Conservation (phyloP, 805 yeast species). For the Kockiozyma suomiensis region DNA sequence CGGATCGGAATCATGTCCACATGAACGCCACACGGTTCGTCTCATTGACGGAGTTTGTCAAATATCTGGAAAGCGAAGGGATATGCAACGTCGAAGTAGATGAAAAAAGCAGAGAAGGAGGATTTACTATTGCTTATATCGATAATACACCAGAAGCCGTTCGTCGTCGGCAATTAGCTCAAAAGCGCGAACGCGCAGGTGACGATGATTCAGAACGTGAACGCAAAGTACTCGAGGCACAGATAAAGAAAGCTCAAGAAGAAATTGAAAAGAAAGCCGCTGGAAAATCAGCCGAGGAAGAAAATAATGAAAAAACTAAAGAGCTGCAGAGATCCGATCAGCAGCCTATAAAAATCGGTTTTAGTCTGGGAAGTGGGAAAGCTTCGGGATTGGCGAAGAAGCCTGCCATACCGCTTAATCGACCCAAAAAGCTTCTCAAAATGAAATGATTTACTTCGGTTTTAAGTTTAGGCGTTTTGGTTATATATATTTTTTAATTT, state of each 20-base stretch:
- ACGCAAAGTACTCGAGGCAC: constrained; percentile 51
- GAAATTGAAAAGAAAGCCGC: constrained; percentile 11
- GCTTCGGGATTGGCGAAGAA: constrained; percentile 12
- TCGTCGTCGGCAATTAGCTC: constrained; percentile 46
- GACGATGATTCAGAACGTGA: constrained; percentile 53
- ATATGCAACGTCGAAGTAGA: constrained; percentile 53
- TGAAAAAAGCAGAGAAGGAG: constrained; percentile 39
- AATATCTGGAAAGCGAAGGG: constrained; percentile 59
- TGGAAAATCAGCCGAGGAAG: not conserved
- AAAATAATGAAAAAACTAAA: not conserved
- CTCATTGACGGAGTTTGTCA: constrained; percentile 67
- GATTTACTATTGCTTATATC: constrained; percentile 54
- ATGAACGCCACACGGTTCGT: constrained; percentile 87
- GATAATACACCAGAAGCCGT: constrained; percentile 57
- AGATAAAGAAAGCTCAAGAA: constrained; percentile 53
- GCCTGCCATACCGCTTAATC: constrained; percentile 9
- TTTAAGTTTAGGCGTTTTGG: not conserved
- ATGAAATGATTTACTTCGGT: not conserved
- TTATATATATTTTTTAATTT: not conserved
- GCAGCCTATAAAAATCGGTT: constrained; percentile 25
- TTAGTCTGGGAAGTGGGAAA: constrained; percentile 16
- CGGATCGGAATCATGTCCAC: constrained; percentile 81
- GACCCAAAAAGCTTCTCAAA: constrained; percentile 17
- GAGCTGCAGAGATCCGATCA: constrained; percentile 20
- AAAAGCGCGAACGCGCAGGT: constrained; percentile 45